Conservation (phyloP, 179 eudicot genomes). For the Silene coronaria region DNA sequence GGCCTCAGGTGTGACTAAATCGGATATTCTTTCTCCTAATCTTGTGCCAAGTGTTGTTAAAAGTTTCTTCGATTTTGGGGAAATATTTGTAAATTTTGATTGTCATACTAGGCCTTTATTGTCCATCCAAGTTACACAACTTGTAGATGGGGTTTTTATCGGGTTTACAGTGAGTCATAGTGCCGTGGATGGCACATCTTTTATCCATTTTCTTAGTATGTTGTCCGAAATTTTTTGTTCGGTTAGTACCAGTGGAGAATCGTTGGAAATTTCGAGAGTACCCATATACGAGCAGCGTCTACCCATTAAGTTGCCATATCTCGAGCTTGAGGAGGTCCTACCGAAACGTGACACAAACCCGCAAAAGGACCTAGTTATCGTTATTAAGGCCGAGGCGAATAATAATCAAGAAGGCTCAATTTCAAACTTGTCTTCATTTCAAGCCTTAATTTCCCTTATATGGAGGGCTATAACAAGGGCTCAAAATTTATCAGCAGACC, state of each 20-base stretch:
- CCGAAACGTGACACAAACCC: not conserved
- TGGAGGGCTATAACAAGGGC: conserved; percentile 22
- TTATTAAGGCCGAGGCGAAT: conserved; percentile 32
- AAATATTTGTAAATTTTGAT: conserved; percentile 31
- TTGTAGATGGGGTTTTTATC: conserved; percentile 23
- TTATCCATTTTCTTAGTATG: conserved; percentile 18
- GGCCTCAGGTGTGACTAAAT: not conserved
- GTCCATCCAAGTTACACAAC: conserved; percentile 25
- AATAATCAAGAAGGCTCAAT: not conserved
- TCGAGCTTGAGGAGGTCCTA: not conserved
- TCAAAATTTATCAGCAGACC: not conserved
- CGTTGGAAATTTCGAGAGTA: not conserved
- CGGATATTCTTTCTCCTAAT: conserved; percentile 27
- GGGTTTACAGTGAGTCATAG: conserved; percentile 28
- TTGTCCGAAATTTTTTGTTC: conserved; percentile 16
- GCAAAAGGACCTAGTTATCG: conserved; percentile 11
- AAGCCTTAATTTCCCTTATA: conserved; percentile 15
- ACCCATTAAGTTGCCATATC: conserved; percentile 10
- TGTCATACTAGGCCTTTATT: conserved; percentile 40
- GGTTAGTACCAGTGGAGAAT: not conserved
- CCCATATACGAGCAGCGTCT: not conserved
- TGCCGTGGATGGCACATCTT: conserved; percentile 18
- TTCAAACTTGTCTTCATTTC: conserved; percentile 26
- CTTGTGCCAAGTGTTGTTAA: conserved; percentile 27
- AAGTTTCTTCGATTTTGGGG: conserved; percentile 35